phyloP scores from a whole-genome alignment of 108 stramenopile species.

The Nitzschia palea region DNA sequence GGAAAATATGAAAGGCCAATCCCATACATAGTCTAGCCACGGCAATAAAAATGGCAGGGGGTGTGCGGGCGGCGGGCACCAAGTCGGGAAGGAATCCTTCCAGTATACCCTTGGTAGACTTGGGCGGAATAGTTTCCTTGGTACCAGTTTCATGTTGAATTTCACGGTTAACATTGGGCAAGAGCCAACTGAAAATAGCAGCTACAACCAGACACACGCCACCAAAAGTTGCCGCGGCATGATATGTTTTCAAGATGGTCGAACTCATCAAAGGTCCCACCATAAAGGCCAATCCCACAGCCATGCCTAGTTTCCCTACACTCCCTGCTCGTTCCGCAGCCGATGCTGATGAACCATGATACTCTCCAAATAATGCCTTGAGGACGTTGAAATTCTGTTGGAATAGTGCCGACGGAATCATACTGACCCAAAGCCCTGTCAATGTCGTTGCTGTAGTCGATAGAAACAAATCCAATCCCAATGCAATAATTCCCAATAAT shows the following conservation, averaged over 20 bases:
- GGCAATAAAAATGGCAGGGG: constrained; percentile 65
- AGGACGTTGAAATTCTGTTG: constrained; percentile 80
- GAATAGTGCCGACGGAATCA: constrained; percentile 71
- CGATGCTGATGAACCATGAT: constrained; percentile 55
- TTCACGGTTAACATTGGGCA: constrained; percentile 37
- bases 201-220: constrained; percentile 49
- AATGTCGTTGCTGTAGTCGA: constrained; percentile 38
- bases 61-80: constrained; percentile 55
- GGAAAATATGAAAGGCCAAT: constrained; percentile 82
- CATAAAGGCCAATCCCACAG: constrained; percentile 83
- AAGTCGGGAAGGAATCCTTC: constrained; percentile 29
- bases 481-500: constrained; percentile 61
- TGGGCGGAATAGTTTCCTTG: not conserved
- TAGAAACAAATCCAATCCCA: constrained; percentile 42
- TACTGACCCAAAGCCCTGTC: constrained; percentile 59
- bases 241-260: constrained; percentile 41
- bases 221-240: constrained; percentile 48
- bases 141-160: not conserved
- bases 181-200: constrained; percentile 21
- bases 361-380: constrained; percentile 73
- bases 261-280: constrained; percentile 65
- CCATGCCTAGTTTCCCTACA: constrained; percentile 82
- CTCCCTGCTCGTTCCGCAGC: constrained; percentile 52
- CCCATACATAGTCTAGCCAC: constrained; percentile 62
- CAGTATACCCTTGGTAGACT: not conserved